Base-by-base conservation (phyloP, 331 rosid species). In the Erythrophleum ivorense region DNA sequence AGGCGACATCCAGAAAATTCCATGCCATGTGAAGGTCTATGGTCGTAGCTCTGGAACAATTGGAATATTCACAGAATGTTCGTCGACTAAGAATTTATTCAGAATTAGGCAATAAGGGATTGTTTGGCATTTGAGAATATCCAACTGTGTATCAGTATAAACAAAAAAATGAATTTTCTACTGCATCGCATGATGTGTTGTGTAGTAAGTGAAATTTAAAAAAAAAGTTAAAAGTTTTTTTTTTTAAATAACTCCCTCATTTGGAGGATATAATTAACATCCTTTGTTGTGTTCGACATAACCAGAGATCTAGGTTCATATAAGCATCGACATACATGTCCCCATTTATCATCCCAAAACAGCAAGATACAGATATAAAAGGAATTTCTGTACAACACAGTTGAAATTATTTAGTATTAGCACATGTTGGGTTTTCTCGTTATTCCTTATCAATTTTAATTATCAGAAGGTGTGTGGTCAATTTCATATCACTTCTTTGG, bases 11-110 rank as follows among this genome's bases (percentile, higher is more conserved):
- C 36, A 52, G 43, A 55, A 54, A 69, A 21, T 69, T 69, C 46
- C 24, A 40, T 54, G 7, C 11, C 55, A 65, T 50, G 68, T 54
- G 33, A 33, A 46, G 11, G 5, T 4, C 9, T 43, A 2, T 43
- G 48, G 48, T 43, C 48, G 52, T 9, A 9, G 52, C 52, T 48
- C 1, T 9, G 10, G 14, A 48, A 9, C 9, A 46, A 70, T 10
- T 9, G n/a, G 83, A 80, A 71, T 72, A 71, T 80, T 36, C 77
- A 45, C 4, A 3, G 71, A 46, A 79, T 79, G 52, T 79, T 69
- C 76, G 45, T 24, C 18, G 0, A 36, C 21, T 53, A 1, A 53
- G 7, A 14, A 14, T 53, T 53, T 48, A 48, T 8, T 48, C 14
- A 1, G 14, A 6, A 48, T 15, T 3, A 63, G 12, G 46, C 5